Percentiles rank a stretch among this genome's conserved stretches.
phyloP scores from a whole-genome alignment of 495 filamentous ascomycete genomes.

The Penicillium lagena region DNA sequence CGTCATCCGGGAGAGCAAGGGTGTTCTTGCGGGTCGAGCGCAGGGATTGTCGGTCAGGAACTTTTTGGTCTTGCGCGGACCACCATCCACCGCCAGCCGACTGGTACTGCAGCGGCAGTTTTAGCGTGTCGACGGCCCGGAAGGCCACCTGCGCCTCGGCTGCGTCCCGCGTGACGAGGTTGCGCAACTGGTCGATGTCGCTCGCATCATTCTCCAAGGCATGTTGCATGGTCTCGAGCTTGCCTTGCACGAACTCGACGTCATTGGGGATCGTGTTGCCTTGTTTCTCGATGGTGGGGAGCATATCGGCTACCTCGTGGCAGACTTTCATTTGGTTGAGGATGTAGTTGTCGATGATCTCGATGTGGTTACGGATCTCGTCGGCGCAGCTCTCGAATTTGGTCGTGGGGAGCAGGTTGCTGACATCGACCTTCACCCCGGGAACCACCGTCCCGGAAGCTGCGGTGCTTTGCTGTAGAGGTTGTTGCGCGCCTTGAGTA shows the following conservation, averaged over 20 bases:
- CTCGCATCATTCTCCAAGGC: constrained; percentile 66
- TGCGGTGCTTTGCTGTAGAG: constrained; percentile 40
- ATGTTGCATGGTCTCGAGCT: constrained; percentile 65
- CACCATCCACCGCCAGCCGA: constrained; percentile 38
- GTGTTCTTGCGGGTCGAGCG: constrained; percentile 39
- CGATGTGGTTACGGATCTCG: constrained; percentile 70
- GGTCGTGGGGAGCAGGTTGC: constrained; percentile 74
- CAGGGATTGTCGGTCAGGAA: constrained; percentile 32
- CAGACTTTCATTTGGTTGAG: constrained; percentile 58
- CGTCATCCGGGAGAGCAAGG: constrained; percentile 46
- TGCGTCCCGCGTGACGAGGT: constrained; percentile 58
- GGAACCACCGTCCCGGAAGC: constrained; percentile 36
- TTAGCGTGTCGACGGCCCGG: constrained; percentile 68
- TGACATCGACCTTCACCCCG: constrained; percentile 71
- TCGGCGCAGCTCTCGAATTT: constrained; percentile 85
- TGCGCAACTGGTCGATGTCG: constrained; percentile 60
- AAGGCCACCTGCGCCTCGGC: constrained; percentile 68
- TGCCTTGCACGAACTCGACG: constrained; percentile 65
- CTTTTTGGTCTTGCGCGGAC: constrained; percentile 38
- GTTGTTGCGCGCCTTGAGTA: constrained; percentile 29
- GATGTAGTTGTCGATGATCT: constrained; percentile 67
- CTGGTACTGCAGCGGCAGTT: constrained; percentile 69
- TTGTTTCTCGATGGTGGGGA: constrained; percentile 56
- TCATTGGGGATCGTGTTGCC: constrained; percentile 64
- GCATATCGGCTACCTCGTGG: constrained; percentile 35